Evolutionary conservation across 345 rosid species (phyloP), one percentile per base, ranked within the genome.

Genomic region (Zanthoxylum bungeanum): DNA sequence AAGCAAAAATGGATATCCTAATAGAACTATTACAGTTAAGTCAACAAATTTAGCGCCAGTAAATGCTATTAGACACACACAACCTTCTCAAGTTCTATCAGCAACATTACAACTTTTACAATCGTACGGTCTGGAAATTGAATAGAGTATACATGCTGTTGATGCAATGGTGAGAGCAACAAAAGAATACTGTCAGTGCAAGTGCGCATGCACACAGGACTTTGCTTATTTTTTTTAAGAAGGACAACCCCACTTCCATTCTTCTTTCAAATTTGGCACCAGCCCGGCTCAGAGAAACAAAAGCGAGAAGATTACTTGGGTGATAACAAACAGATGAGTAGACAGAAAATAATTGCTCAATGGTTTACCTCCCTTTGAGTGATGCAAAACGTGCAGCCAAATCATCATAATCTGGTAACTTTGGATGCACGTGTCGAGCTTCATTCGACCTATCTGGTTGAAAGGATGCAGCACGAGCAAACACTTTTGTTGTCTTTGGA

Each of bases 341-440:
- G 44, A 46, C 36, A 58, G 70, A 57, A 49, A 19, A 5, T 16
- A 21, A 14, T 68, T 69, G 34, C 73, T 22, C 36, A 39, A 51
- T n/a, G 42, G 39, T 51, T 44, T 84, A 92, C 66, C 83, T 87
- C 64, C 96, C 98, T 79, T 84, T 90, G 64, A 92, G 85, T 42
- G 94, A 90, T 5, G 99, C 91, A 78, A 95, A 81, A 19, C 88
- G 85, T 6, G 99, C 98, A 5, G 99, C 96, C 87, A 95, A 78
- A 72, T 89, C 94, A 52, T 95, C 99, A 52, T 91, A 95, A 75
- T 95, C 87, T 4, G 98, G 99, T 73, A 95, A 81, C 78, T 92
- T 95, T 1, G 98, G 99, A 81, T 95, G 99, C 76, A 95, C 99
- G 39, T 95, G 99, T 59, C 84, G 79, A 9, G 93, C 92, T 33